Conservation (phyloP, 169 alveolate genomes). For the Eimeria acervulina region DNA sequence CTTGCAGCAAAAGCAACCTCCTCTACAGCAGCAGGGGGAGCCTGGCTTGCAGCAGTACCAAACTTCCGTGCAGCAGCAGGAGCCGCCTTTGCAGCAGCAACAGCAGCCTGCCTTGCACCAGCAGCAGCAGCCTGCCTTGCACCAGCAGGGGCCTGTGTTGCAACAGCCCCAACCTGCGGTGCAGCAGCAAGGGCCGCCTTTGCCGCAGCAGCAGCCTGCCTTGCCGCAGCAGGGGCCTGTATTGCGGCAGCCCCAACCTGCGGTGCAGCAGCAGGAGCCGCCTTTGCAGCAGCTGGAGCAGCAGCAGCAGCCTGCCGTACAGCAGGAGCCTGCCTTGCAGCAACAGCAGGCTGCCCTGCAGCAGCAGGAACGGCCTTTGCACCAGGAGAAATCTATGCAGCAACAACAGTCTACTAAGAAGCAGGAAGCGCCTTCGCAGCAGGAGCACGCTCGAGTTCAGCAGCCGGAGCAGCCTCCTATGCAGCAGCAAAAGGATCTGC, state of each 20-base stretch:
- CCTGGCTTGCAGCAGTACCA: neutral
- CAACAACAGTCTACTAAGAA: neutral
- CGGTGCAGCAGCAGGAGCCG: neutral
- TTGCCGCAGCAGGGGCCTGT: neutral
- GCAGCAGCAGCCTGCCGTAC: neutral
- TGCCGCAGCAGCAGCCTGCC: neutral
- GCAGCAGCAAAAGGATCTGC: neutral
- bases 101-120: neutral
- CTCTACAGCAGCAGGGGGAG: neutral
- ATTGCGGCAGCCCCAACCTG: neutral
- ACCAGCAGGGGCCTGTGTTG: neutral
- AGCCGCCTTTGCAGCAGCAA: neutral
- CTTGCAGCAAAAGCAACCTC: neutral
- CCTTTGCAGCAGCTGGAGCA: neutral
- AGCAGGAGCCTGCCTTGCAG: neutral
- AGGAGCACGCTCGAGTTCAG: neutral
- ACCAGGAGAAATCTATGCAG: neutral
- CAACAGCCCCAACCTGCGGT: neutral
- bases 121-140: neutral
- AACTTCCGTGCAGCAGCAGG: conserved; percentile 16
- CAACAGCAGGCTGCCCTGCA: neutral
- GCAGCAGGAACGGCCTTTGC: neutral
- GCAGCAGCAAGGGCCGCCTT: neutral
- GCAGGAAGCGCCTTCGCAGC: conserved; percentile 20
- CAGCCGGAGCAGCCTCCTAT: conserved; percentile 1